Evolutionary conservation across 805 yeast species (phyloP).

Genomic region (Helenozyma baotianmanensis): DNA sequence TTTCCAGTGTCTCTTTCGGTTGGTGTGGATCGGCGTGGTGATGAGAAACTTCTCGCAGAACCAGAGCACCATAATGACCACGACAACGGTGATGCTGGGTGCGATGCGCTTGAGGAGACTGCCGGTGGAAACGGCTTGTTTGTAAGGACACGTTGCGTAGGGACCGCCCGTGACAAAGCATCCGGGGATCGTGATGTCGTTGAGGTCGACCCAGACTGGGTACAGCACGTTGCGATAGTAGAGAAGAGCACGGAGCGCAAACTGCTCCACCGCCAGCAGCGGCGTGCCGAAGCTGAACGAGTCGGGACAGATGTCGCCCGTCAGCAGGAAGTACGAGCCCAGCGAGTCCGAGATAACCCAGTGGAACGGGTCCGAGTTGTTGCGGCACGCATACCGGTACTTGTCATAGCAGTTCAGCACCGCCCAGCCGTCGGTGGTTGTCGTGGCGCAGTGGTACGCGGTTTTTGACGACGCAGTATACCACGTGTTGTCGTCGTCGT

Average conservation of each 20-base stretch:
- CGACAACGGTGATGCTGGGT: conserved; percentile 60
- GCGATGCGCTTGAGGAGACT: conserved; percentile 61
- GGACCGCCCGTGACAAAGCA: conserved; percentile 91
- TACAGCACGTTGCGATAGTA: conserved; percentile 17
- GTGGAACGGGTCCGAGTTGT: conserved; percentile 28
- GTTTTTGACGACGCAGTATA: conserved; percentile 9
- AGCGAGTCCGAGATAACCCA: conserved; percentile 37
- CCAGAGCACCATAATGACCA: conserved; percentile 48
- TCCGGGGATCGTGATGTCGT: conserved; percentile 63
- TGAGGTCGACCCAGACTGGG: conserved; percentile 75
- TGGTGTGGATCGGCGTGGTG: conserved; percentile 64
- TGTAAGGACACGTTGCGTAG: conserved; percentile 74
- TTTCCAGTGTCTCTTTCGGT: conserved; percentile 61
- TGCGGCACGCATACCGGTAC: conserved; percentile 54
- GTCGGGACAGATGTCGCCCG: conserved; percentile 27
- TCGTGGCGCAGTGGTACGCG: conserved; percentile 40
- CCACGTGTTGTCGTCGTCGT: conserved; percentile 9
- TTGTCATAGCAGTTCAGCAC: conserved; percentile 62
- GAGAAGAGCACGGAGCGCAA: conserved; percentile 26
- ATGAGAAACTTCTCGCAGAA: conserved; percentile 50
- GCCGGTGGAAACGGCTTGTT: conserved; percentile 46
- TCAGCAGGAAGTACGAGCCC: conserved; percentile 43
- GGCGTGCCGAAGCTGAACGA: conserved; percentile 32
- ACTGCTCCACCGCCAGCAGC: conserved; percentile 32
- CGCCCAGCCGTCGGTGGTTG: conserved; percentile 49